Evolutionary conservation across 2,329 filamentous ascomycete genomes (phyloP).

Genomic region (Esteya vermicola): DNA sequence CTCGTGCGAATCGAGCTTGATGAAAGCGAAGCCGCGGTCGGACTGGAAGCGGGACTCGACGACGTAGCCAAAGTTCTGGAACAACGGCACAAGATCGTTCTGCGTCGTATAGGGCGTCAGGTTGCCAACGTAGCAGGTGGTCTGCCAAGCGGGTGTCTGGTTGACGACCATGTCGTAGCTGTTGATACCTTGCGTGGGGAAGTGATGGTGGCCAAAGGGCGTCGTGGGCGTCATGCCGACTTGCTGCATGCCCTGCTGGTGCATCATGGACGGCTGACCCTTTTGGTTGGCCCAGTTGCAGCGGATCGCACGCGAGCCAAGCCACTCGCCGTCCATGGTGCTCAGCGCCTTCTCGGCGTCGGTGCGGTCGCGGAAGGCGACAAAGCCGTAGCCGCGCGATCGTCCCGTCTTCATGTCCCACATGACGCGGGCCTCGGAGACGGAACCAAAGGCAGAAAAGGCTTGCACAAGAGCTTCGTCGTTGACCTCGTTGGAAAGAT

Average conservation of each 20-base stretch:
- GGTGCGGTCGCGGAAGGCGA: slow-evolving; percentile 84
- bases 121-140: slow-evolving; percentile 95
- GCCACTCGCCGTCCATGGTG: slow-evolving; percentile 98
- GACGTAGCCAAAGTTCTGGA: slow-evolving; percentile 97
- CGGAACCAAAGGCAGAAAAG: slow-evolving; percentile 88
- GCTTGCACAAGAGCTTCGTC: slow-evolving; percentile 88
- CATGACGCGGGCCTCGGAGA: slow-evolving; percentile 98
- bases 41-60: slow-evolving; percentile 96
- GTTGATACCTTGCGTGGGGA: slow-evolving; percentile 89
- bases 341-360: slow-evolving; percentile 94
- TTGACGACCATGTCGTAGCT: slow-evolving; percentile 95
- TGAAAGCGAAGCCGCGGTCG: slow-evolving; percentile 93
- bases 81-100: slow-evolving; percentile 90
- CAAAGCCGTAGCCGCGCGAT: slow-evolving; percentile 93
- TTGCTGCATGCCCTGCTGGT: slow-evolving; percentile 91
- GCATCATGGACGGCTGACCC: slow-evolving; percentile 95
- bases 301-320: slow-evolving; percentile 91
- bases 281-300: slow-evolving; percentile 99
- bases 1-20: slow-evolving; percentile 98
- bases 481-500: slow-evolving; percentile 96
- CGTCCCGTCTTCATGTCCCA: slow-evolving; percentile 99
- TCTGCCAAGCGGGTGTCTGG: slow-evolving; percentile 96
- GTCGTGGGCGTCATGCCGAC: slow-evolving; percentile 98
- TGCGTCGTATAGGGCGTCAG: slow-evolving; percentile 91
- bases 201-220: slow-evolving; percentile 92